phyloP scores from a whole-genome alignment of 805 yeast species.

The Pichia manshurica region DNA sequence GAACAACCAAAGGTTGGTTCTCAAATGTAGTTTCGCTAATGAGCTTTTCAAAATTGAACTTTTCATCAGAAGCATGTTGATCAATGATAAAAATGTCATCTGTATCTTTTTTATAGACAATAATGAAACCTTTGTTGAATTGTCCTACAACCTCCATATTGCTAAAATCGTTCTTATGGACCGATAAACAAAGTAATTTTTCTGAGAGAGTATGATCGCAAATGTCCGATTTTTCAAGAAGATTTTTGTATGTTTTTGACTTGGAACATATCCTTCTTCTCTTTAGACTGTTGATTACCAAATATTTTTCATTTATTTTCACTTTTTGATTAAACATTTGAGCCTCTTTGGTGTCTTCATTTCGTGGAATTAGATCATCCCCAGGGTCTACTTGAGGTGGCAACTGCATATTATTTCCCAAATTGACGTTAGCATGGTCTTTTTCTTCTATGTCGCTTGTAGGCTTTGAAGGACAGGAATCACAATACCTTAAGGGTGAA shows the following conservation, averaged over 20 bases:
- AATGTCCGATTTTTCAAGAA: slow-evolving; percentile 35
- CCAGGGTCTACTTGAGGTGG: too few relatives aligned
- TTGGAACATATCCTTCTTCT: not conserved
- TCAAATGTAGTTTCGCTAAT: slow-evolving; percentile 52
- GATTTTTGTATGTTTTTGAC: not conserved
- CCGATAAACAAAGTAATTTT: slow-evolving; percentile 48
- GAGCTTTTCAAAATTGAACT: slow-evolving; percentile 76
- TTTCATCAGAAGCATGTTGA: slow-evolving; percentile 98
- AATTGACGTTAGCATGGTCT: not conserved
- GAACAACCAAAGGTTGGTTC: slow-evolving; percentile 64
- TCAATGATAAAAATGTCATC: slow-evolving; percentile 81
- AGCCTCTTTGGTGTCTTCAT: not conserved
- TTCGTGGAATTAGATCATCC: not conserved
- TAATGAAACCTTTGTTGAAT: slow-evolving; percentile 91
- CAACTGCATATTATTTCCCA: too few relatives aligned
- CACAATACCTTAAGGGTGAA: not conserved
- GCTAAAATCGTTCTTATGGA: slow-evolving; percentile 66
- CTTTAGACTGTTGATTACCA: slow-evolving; percentile 1
- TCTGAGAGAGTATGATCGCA: slow-evolving; percentile 49
- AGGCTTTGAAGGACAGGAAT: not conserved
- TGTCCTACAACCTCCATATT: slow-evolving; percentile 85
- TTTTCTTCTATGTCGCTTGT: not conserved
- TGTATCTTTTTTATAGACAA: slow-evolving; percentile 49
- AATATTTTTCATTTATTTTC: not conserved
- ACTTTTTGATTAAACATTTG: not conserved